Base-by-base conservation (phyloP, 139 green algal genomes). In the Spirogloea muscicola region DNA sequence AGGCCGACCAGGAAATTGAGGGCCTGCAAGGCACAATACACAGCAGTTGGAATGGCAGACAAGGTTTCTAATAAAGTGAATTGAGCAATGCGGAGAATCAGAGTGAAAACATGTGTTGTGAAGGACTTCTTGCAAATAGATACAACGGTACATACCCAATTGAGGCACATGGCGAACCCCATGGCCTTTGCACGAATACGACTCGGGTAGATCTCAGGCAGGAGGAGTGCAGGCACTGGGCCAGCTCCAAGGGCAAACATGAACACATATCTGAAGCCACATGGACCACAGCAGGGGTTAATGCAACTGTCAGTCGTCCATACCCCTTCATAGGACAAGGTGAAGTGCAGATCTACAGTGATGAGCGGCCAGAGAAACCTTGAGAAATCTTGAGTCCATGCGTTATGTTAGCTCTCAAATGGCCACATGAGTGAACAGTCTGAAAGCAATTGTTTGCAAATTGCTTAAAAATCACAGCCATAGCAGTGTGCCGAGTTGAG, bases 201-300 rank as follows among this genome's bases (percentile, higher is more conserved):
- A 0, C 80, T 80, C 2, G 87, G 77, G 59, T 91, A 93, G 57
- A 98, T 89, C 82, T 98, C 94, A 1, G 90, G 88, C 9, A 96
- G 83, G 33, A 98, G 86, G 33, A 98, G 83, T 1, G 84, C 92
- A 0, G 92, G 91, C 29, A 98, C 89, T 7, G 94, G 92, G 1
- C 94, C 94, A 0, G 87, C 90, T 0, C 94, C 94, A 42, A 97
- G 49, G 0, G 91, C 90, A 81, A 98, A 98, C 46, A 67, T 58
- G 5, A 94, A 41, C 38, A 98, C 89, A 87, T 98, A 98, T 2
- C 52, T 62, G 52, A 21, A 55, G 13, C 6, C 16, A 69, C 39
- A 62, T 31, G 52, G 52, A 39, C 37, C 6, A 33, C 37, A 33
- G 52, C 31, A 6, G 52, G 52, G 52, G 6, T 7, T 31, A 62